phyloP scores from a whole-genome alignment of 352 stramenopile species.

The Phytophthora litchii region DNA sequence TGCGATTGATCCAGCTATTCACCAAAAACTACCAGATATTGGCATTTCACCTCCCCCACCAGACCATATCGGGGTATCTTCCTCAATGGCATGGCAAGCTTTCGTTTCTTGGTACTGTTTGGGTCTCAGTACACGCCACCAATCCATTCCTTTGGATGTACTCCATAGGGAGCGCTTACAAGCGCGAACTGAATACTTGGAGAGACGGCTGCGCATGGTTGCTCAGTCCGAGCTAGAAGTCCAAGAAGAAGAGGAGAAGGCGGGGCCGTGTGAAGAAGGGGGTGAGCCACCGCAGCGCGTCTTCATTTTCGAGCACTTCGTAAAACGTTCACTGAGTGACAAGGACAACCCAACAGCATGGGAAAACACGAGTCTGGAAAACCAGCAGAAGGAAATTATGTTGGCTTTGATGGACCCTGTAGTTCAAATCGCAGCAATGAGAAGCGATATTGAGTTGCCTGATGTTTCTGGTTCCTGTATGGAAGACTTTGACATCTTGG shows the following conservation, averaged over 20 bases:
- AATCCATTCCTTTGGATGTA: slow-evolving; percentile 29
- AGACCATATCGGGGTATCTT: slow-evolving; percentile 30
- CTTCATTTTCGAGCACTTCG: slow-evolving; percentile 66
- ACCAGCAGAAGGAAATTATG: slow-evolving; percentile 53
- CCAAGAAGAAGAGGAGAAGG: slow-evolving; percentile 29
- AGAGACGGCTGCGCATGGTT: slow-evolving; percentile 37
- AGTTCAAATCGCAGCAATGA: slow-evolving; percentile 67
- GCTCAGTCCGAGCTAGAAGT: slow-evolving; percentile 40
- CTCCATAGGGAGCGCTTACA: slow-evolving; percentile 40
- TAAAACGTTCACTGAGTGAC: slow-evolving; percentile 29
- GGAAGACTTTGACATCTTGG: slow-evolving; percentile 52
- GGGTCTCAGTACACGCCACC: slow-evolving; percentile 24
- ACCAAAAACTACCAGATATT: slow-evolving; percentile 39
- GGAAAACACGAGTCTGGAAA: slow-evolving; percentile 43
- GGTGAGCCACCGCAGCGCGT: slow-evolving; percentile 14
- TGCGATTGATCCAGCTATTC: slow-evolving; percentile 44
- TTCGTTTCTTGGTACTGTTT: slow-evolving; percentile 68
- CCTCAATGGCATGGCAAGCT: slow-evolving; percentile 42
- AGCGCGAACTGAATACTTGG: slow-evolving; percentile 42
- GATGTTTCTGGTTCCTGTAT: slow-evolving; percentile 45
- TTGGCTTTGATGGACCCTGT: slow-evolving; percentile 59
- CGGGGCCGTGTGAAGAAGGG: slow-evolving; percentile 26
- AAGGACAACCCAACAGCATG: slow-evolving; percentile 47
- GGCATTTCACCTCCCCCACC: slow-evolving; percentile 34
- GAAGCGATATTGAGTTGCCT: slow-evolving; percentile 59